Evolutionary conservation across 2,329 filamentous ascomycete genomes (phyloP), one percentile per base, ranked within the genome.

Genomic region (Rutstroemia sp.): DNA sequence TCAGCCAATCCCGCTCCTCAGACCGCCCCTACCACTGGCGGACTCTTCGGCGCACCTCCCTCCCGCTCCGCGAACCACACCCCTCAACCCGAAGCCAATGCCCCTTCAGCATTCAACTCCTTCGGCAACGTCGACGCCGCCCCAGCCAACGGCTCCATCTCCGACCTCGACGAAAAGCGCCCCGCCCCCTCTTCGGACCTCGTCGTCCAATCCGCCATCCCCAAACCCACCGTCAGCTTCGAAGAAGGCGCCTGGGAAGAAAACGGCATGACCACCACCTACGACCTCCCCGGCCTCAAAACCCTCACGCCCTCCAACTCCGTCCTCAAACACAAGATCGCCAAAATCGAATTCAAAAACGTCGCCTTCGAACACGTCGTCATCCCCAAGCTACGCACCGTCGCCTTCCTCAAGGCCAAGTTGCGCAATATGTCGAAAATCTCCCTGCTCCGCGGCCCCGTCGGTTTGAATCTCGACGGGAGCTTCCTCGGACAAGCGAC

Each of bases 391-490:
- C 78, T 83, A 62, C 78, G 79, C 57, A 74, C 79, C 2, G 77
- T 73, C 3, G 83, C 82, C 1, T 85, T 82, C 71, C 76, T 86
- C 52, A 78, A 79, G 59, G 81, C 80, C 16, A 74, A 75, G 52
- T 68, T 86, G 42, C 74, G 73, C 51, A 86, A 86, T 67, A 72
- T 68, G 16, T 80, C 77, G 64, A 76, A 75, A 59, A 73, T 83
- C 45, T 79, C 80, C 0, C 72, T 86, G 6, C 75, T 84, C 19
- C 72, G 73, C 50, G 82, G 82, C 4, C 74, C 74, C 1, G 75
- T 76, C 0, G 80, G 81, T 5, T 72, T 86, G 7, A 85, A 80
- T 0, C 76, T 86, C n/a, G 83, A 87, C 65, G 80, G 81, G 3
- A 75, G 75, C 8, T 86, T 86, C 69, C 71, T 86, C 54, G 82